phyloP scores from a whole-genome alignment of 2,329 filamentous ascomycete genomes.

The Epichloe scottii region DNA sequence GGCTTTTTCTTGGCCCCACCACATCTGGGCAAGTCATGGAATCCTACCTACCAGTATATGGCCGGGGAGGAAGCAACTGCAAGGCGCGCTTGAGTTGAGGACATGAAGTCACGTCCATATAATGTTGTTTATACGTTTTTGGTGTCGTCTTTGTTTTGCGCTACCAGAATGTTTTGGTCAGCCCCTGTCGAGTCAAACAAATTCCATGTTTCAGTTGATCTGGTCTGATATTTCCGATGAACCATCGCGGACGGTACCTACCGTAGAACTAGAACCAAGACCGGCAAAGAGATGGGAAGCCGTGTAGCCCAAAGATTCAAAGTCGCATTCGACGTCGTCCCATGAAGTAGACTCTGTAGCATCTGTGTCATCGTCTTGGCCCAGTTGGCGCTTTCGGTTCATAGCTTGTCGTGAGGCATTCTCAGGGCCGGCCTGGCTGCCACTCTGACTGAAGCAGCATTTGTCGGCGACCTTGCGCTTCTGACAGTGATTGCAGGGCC shows the following conservation, averaged over 20 bases:
- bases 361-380: conserved; percentile 9
- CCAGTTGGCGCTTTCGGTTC: conserved; percentile 13
- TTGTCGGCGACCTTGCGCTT: conserved; percentile 26
- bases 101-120: conserved; percentile 11
- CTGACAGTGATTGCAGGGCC: conserved; percentile 27
- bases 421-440: conserved; percentile 10
- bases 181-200: neutral
- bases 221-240: neutral
- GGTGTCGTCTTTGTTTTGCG: conserved; percentile 9
- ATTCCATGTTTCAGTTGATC: neutral
- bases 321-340: conserved; percentile 15
- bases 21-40: neutral
- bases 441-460: conserved; percentile 19
- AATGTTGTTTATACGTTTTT: conserved; percentile 11
- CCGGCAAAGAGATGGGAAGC: conserved; percentile 19
- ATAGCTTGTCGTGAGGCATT: conserved; percentile 10
- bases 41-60: conserved; percentile 19
- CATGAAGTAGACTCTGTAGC: conserved; percentile 12
- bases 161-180: neutral
- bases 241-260: neutral
- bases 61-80: conserved; percentile 19
- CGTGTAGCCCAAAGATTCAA: conserved; percentile 25
- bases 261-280: conserved; percentile 7
- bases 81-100: conserved; percentile 20
- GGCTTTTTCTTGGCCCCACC: neutral